Percentiles rank a stretch among this genome's conserved stretches.
Evolutionary conservation across 2,329 filamentous ascomycete species (phyloP).

Genomic region (Venturiaceae sp.): DNA sequence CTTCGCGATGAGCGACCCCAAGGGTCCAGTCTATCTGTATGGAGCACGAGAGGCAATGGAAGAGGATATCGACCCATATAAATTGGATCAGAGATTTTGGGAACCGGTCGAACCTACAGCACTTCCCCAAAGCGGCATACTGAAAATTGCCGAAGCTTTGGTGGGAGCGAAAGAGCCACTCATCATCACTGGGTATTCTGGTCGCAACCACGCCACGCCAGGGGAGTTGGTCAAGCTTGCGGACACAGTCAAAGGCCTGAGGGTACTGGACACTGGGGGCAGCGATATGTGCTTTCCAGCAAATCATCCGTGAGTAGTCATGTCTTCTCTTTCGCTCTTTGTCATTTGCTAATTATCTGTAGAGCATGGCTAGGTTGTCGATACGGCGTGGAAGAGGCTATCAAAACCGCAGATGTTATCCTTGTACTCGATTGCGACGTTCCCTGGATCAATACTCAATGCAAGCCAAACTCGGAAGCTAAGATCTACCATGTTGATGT

Average conservation of each 20-base stretch:
- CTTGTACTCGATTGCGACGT: conserved; percentile 83
- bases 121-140: conserved; percentile 43
- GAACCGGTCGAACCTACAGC: conserved; percentile 58
- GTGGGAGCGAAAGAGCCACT: conserved; percentile 56
- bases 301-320: conserved; percentile 21
- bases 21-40: conserved; percentile 70
- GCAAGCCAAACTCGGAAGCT: conserved; percentile 44
- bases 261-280: conserved; percentile 66
- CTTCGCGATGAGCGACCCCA: conserved; percentile 67
- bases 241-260: conserved; percentile 55
- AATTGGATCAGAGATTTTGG: conserved; percentile 61
- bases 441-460: conserved; percentile 81
- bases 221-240: conserved; percentile 56
- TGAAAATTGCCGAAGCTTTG: conserved; percentile 53
- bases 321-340: too few relatives aligned
- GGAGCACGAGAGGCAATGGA: conserved; percentile 75
- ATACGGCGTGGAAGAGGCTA: conserved; percentile 63
- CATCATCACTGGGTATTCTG: conserved; percentile 61
- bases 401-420: conserved; percentile 73
- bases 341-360: background rate
- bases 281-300: conserved; percentile 76
- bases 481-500: conserved; percentile 57
- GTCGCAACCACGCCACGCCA: conserved; percentile 56
- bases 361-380: conserved; percentile 48
- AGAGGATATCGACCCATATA: conserved; percentile 54